These are phyloP conservation scores for Tetrahymena thermophila DNA, from an alignment of 73 alveolate species.

Conservation along the genomic window DNA sequence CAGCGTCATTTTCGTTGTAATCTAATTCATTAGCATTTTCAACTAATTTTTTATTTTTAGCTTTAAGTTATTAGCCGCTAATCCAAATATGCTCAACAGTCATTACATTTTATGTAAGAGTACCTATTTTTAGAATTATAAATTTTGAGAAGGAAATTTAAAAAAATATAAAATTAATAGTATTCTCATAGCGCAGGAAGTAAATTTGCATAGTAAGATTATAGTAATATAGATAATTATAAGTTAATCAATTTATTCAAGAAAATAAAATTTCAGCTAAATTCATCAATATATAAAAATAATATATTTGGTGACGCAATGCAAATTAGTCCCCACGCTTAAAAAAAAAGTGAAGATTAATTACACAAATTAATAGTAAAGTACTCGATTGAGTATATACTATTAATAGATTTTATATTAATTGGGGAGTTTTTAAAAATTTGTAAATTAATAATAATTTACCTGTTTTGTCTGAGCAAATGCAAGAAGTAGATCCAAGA, in stretches of 20 bases:
- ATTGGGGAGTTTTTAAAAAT: neutral
- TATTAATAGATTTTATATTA: too few species aligned
- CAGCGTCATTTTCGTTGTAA: constrained; percentile 9
- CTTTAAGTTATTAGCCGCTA: neutral
- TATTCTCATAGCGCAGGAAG: neutral
- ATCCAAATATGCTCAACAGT: constrained; percentile 49
- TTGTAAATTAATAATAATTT: too few species aligned
- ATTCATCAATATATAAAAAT: too few species aligned
- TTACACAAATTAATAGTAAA: too few species aligned
- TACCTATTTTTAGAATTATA: neutral
- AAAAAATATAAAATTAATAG: too few species aligned
- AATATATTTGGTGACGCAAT: neutral
- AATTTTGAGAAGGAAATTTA: neutral
- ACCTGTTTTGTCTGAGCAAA: constrained; percentile 85
- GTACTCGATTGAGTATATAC: neutral
- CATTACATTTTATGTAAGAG: constrained; percentile 68
- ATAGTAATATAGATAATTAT: neutral
- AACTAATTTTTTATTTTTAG: neutral
- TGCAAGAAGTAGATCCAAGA: constrained; percentile 79
- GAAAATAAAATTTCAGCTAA: neutral
- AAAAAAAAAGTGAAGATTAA: too few species aligned
- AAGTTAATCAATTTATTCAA: too few species aligned
- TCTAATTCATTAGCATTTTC: neutral
- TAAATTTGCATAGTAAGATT: neutral
- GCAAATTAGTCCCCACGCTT: too few species aligned